phyloP scores from a whole-genome alignment of 345 rosid species.

The Lumnitzera littorea region DNA sequence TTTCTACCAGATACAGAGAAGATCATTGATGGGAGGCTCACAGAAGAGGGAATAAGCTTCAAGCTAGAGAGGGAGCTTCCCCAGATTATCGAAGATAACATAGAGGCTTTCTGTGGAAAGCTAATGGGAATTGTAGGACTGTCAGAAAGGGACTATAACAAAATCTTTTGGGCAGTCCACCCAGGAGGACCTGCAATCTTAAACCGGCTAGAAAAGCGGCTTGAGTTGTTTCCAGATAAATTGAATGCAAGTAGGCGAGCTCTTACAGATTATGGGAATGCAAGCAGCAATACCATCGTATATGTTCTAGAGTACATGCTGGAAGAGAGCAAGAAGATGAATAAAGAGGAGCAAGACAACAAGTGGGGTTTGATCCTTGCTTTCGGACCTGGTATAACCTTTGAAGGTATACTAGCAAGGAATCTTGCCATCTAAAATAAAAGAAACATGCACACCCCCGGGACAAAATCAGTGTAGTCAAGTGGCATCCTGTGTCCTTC shows the following conservation, averaged over 20 bases:
- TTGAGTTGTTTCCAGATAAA: constrained; percentile 64
- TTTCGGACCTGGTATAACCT: constrained; percentile 95
- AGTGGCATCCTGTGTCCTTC: too few species aligned
- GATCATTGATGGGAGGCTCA: constrained; percentile 77
- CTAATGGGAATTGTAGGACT: constrained; percentile 42
- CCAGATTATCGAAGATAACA: constrained; percentile 80
- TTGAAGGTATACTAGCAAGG: constrained; percentile 94
- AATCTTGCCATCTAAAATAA: constrained; percentile 38
- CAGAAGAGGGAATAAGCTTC: constrained; percentile 90
- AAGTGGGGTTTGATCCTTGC: constrained; percentile 88
- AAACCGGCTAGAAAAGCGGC: constrained; percentile 75
- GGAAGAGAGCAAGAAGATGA: constrained; percentile 54
- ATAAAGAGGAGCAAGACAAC: constrained; percentile 12
- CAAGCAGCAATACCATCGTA: constrained; percentile 88
- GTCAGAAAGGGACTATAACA: constrained; percentile 47
- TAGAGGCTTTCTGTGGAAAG: constrained; percentile 69
- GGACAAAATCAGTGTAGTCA: too few species aligned
- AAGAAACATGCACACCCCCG: background rate
- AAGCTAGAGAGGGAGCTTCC: constrained; percentile 86
- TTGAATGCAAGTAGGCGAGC: constrained; percentile 79
- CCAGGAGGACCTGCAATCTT: constrained; percentile 98
- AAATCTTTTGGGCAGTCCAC: constrained; percentile 94
- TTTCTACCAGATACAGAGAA: constrained; percentile 77
- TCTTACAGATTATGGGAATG: constrained; percentile 87
- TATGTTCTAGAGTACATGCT: constrained; percentile 87